Percentiles rank a stretch among this genome's conserved stretches.
Evolutionary conservation across 1,284 basidiomycete genomes (phyloP).

Genomic region (Cryptococcus hybrid): DNA sequence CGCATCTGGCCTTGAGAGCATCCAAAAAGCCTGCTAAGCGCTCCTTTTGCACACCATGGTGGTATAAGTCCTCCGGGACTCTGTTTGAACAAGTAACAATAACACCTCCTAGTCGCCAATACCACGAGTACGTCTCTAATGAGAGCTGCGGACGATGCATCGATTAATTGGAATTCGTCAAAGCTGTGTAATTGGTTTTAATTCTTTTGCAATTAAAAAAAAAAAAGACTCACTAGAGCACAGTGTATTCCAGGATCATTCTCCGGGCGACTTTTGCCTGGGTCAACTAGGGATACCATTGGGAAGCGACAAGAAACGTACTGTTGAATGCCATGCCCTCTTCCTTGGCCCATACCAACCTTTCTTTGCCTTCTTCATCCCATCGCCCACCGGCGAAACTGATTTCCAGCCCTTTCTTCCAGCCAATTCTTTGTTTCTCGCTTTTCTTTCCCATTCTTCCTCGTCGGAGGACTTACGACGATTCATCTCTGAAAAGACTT

Average conservation of each 20-base stretch:
- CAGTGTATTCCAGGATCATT: conserved; percentile 50
- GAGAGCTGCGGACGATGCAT: conserved; percentile 64
- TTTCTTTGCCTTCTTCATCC: conserved; percentile 33
- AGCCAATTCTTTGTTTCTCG: conserved; percentile 45
- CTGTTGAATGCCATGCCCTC: conserved; percentile 49
- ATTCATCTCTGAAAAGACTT: conserved; percentile 50
- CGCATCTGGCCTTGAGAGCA: conserved; percentile 62
- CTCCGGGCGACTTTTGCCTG: conserved; percentile 40
- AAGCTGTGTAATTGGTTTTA: conserved; percentile 47
- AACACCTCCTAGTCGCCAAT: conserved; percentile 71
- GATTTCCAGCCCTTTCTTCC: conserved; percentile 42
- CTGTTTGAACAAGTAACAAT: conserved; percentile 61
- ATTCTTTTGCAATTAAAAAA: not conserved
- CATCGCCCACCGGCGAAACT: conserved; percentile 51
- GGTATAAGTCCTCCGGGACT: conserved; percentile 66
- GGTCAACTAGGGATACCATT: not conserved
- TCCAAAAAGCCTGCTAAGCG: conserved; percentile 64
- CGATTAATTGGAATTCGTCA: conserved; percentile 70
- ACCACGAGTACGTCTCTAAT: conserved; percentile 71
- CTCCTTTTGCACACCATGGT: conserved; percentile 65
- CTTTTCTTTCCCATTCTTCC: conserved; percentile 42
- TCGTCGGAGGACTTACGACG: conserved; percentile 25
- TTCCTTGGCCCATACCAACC: conserved; percentile 28
- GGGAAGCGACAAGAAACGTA: conserved; percentile 17
- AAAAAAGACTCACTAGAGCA: conserved; percentile 48